Percentiles rank a stretch among this genome's conserved stretches.
These are phyloP conservation scores for Pseudocercospora macadamiae DNA, from an alignment of 2,329 filamentous ascomycete species.

Conservation along the genomic window DNA sequence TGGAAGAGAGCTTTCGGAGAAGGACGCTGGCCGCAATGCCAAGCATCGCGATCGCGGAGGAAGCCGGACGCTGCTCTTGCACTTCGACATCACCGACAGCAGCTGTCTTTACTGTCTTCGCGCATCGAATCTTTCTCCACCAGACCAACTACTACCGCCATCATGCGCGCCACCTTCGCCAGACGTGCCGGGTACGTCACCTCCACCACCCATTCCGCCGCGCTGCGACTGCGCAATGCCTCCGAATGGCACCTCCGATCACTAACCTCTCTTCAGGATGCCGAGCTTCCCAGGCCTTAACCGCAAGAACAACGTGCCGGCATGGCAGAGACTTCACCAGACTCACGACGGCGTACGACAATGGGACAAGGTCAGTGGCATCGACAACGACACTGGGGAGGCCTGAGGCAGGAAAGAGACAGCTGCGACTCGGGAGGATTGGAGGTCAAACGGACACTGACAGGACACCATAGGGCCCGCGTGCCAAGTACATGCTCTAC, in stretches of 20 bases:
- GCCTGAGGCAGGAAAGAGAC: neutral
- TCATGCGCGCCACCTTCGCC: conserved; percentile 20
- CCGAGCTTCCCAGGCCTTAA: conserved; percentile 53
- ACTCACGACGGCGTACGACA: conserved; percentile 70
- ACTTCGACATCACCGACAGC: conserved; percentile 8
- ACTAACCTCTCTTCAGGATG: conserved; percentile 16
- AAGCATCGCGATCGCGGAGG: neutral
- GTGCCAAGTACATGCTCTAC: conserved; percentile 66
- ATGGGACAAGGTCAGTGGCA: conserved; percentile 73
- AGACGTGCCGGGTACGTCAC: conserved; percentile 15
- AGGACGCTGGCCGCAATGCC: neutral
- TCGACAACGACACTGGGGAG: conserved; percentile 5
- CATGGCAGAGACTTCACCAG: conserved; percentile 77
- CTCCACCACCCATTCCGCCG: neutral
- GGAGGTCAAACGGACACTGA: conserved; percentile 20
- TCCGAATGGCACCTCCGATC: neutral
- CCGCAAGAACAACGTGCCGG: conserved; percentile 75
- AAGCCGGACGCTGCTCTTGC: neutral
- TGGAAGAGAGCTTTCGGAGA: neutral
- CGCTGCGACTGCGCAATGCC: conserved; percentile 7
- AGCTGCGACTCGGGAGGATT: neutral
- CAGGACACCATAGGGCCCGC: conserved; percentile 56
- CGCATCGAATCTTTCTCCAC: conserved; percentile 1
- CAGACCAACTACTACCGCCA: conserved; percentile 9
- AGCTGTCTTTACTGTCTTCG: neutral